Evolutionary conservation across 345 rosid genomes (phyloP), one percentile per base, ranked within the genome.

Genomic region (Rhizophora mangle): DNA sequence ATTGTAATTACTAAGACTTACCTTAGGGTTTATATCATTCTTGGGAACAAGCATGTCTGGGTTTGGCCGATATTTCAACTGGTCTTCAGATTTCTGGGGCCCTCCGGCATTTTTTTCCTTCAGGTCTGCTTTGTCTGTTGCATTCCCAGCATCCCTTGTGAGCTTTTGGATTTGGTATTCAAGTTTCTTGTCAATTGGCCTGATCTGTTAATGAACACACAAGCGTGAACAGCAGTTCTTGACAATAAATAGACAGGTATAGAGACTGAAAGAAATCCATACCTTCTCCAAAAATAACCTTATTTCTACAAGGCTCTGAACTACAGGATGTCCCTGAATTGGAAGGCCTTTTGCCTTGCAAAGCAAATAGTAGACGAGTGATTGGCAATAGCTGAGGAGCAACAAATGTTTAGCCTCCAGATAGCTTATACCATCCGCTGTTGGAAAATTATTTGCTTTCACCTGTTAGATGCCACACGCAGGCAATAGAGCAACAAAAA

Each of bases 131-230:
- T 75, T 73, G 51, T 72, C 87, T 20, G 64, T 22, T 27, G 78
- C 73, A 67, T 70, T 79, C 19, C 59, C 82, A 66, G 74, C 55
- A 24, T 74, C 82, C 67, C 78, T 85, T 1, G 85, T 84, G 64
- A 95, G 89, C 84, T 92, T 95, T 80, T 90, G 88, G 63, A 92
- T 82, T 82, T 92, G 96, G 83, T 95, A 95, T 22, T 95, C 93
- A 63, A 89, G 89, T 56, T 88, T 95, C 63, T 90, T 92, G 82
- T 92, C 99, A 49, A 95, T 88, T 13, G 92, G 92, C 49, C 96
- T 89, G 67, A 95, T 86, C 96, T 95, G 85, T 75, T 46, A 13
- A 57, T 60, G 64, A 68, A 31, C 46, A 68, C 26, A 52, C 62
- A 58, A 13, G 2, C 37, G 11, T 47, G 20, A 53, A 11, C 3